Percentiles rank a stretch among this genome's conserved stretches.
Conservation (phyloP, 2,329 filamentous ascomycete species). For the Arthrobotrys conoides region DNA sequence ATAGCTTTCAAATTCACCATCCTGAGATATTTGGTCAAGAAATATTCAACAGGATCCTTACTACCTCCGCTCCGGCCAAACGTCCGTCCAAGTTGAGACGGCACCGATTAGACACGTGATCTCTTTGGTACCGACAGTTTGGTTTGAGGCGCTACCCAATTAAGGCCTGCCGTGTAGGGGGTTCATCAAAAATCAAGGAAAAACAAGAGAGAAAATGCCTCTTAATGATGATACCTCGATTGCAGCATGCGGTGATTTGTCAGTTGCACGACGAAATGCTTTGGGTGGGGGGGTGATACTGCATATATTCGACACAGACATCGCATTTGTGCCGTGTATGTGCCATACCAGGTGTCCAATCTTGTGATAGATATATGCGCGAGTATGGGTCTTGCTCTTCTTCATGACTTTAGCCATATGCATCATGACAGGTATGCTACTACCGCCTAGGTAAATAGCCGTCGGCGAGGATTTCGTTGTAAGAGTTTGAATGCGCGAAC, state of each 20-base stretch:
- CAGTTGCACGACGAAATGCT: not conserved
- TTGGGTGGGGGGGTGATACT: not conserved
- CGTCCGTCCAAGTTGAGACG: conserved; percentile 27
- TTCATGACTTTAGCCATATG: not conserved
- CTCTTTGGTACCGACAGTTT: not conserved
- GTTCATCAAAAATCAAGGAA: not conserved
- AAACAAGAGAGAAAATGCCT: conserved; percentile 14
- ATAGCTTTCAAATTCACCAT: not conserved
- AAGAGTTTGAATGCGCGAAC: not conserved
- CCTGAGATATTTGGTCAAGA: not conserved
- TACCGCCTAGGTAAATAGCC: not conserved
- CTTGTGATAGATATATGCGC: not conserved
- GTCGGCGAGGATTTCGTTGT: conserved; percentile 1
- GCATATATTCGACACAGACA: not conserved
- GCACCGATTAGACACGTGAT: conserved; percentile 22
- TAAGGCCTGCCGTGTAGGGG: not conserved
- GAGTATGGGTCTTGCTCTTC: not conserved
- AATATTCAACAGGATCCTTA: not conserved
- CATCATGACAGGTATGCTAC: not conserved
- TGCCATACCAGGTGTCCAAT: not conserved
- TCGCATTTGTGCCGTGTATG: conserved; percentile 15
- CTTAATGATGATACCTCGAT: not conserved
- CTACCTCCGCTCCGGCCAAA: not conserved
- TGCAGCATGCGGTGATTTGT: conserved; percentile 11
- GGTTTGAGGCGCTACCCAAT: conserved; percentile 16